Evolutionary conservation across 2,329 filamentous ascomycete species (phyloP), one percentile per base, ranked within the genome.

Genomic region (Teratosphaeria viscida): DNA sequence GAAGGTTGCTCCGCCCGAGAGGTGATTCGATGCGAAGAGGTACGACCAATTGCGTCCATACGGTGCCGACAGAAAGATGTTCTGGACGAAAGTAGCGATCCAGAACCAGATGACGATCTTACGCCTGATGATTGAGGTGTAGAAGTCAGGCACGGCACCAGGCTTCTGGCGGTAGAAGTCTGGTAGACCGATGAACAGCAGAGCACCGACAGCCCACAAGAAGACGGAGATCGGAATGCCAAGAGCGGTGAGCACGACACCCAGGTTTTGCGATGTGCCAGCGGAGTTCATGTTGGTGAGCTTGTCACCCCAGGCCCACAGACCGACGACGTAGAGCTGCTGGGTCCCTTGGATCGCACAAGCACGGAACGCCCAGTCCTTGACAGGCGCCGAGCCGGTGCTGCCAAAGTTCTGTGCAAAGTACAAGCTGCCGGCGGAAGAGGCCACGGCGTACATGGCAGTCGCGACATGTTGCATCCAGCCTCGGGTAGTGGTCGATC

Each of bases 41-140:
- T 80, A 88, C 52, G 76, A 75, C 85, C 85, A 88, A 70, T 85
- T 87, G 57, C 85, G 80, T 52, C 85, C 85, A 66, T 86, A 87
- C 1, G 82, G 83, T 0, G 85, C 79, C 27, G 82, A 83, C 32
- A 87, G 77, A 74, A 84, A 87, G 77, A 85, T 86, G 71, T 87
- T 87, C 67, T 87, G 84, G 60, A 86, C 74, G 52, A 87, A 55
- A 11, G 43, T 52, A 12, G 57, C 55, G 47, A 58, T 57, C 57
- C 57, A 61, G 61, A 61, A 87, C 85, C 85, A 87, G 12, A 85
- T 75, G 53, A 87, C 80, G 61, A 87, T 83, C 72, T 85, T 86
- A 61, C 85, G 81, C 54, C 83, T 78, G 62, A 81, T 76, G 7
- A 87, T 76, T 2, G 83, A 82, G 57, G 75, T 78, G 73, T 87